Conservation (phyloP, 345 rosid genomes). For the Eucalyptus polybractea region DNA sequence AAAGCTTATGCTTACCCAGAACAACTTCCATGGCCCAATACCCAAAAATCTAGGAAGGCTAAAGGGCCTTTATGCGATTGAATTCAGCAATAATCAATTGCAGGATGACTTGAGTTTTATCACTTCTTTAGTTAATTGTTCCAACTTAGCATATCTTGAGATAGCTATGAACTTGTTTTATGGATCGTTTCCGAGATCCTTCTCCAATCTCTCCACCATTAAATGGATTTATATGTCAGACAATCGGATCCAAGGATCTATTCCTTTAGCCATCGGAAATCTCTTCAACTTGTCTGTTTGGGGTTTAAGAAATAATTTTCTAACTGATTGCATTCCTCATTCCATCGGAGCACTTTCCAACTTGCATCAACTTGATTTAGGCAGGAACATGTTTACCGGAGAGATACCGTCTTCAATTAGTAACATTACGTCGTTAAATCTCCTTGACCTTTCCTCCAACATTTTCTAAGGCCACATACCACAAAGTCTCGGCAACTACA, state of each 20-base stretch:
- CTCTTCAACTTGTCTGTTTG: not conserved
- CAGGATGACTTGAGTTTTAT: not conserved
- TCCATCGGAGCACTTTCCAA: not conserved
- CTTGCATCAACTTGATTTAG: accelerated
- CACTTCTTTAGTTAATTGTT: not conserved
- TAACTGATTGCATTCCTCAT: not conserved
- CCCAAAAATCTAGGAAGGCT: not conserved
- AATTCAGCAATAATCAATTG: accelerated
- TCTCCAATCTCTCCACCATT: not conserved
- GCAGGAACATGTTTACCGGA: accelerated
- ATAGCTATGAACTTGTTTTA: not conserved
- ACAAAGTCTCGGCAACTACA: not conserved
- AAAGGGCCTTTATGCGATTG: accelerated
- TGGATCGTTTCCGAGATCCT: not conserved
- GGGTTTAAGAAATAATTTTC: accelerated
- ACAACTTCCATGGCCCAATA: not conserved
- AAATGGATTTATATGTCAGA: accelerated
- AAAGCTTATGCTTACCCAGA: no score
- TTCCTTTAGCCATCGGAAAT: not conserved
- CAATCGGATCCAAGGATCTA: not conserved
- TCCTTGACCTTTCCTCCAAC: accelerated
- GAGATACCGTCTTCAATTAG: not conserved
- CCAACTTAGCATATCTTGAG: accelerated
- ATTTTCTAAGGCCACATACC: not conserved
- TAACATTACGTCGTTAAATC: accelerated